These are phyloP conservation scores for Terana coerulea DNA, from an alignment of 768 basidiomycete genomes.

Conservation along the genomic window DNA sequence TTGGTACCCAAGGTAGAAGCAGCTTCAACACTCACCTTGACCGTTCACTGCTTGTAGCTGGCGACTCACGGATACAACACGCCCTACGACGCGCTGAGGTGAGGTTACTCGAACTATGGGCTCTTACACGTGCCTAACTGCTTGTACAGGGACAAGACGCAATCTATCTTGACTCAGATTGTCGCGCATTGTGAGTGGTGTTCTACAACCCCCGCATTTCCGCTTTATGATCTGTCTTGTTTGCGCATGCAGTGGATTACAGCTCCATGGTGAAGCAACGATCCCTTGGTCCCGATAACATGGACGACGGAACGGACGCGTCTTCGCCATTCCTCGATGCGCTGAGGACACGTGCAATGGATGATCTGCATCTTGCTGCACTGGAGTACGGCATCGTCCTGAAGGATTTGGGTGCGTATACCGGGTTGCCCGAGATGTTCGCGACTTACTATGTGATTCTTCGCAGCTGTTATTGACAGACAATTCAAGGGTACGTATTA, in stretches of 20 bases:
- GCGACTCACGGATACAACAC: constrained; percentile 83
- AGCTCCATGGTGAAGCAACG: constrained; percentile 74
- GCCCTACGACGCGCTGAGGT: constrained; percentile 67
- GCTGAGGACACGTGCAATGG: constrained; percentile 78
- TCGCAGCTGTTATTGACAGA: constrained; percentile 74
- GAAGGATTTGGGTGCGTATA: constrained; percentile 69
- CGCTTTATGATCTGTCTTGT: neutral
- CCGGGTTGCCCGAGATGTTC: too few relatives aligned
- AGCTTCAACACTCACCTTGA: neutral
- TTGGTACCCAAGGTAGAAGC: neutral
- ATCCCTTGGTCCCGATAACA: constrained; percentile 68
- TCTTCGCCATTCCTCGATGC: constrained; percentile 82
- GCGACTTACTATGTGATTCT: neutral
- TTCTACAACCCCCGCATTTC: neutral
- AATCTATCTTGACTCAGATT: constrained; percentile 83
- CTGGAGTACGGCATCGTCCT: constrained; percentile 80
- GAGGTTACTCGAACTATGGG: too few relatives aligned
- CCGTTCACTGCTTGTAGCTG: constrained; percentile 39
- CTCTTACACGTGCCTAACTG: too few relatives aligned
- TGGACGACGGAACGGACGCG: constrained; percentile 66
- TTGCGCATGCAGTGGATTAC: constrained; percentile 42
- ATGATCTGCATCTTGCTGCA: constrained; percentile 79
- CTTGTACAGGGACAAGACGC: constrained; percentile 85
- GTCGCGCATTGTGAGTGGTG: constrained; percentile 64
- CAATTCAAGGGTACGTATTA: constrained; percentile 73